phyloP scores from a whole-genome alignment of 129 eudicot genomes.

The Escallonia rubra region DNA sequence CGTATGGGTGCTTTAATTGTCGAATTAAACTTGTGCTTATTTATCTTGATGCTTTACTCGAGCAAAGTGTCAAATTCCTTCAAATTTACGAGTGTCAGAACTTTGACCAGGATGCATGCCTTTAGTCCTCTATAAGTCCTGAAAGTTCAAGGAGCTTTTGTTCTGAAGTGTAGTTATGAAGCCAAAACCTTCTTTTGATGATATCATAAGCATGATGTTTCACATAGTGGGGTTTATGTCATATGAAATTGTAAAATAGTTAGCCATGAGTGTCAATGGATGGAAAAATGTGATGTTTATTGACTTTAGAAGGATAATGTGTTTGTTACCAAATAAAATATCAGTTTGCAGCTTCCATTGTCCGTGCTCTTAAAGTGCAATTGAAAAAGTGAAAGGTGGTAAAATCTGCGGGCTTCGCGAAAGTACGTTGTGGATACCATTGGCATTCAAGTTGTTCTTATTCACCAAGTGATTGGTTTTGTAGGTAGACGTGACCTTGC shows the following conservation, averaged over 20 bases:
- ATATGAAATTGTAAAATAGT: too few species aligned
- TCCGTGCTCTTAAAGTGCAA: too few species aligned
- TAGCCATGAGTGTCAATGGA: too few species aligned
- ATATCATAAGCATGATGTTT: too few species aligned
- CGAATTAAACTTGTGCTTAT: not conserved
- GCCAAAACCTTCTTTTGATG: too few species aligned
- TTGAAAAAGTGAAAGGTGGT: not conserved
- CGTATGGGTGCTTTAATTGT: not conserved
- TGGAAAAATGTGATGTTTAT: too few species aligned
- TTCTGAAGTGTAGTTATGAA: not conserved
- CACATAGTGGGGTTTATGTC: too few species aligned
- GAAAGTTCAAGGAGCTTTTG: not conserved
- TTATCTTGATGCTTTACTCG: not conserved
- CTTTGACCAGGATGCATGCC: not conserved
- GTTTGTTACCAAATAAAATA: too few species aligned
- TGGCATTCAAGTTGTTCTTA: not conserved
- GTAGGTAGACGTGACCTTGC: slow-evolving; percentile 93
- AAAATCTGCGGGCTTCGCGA: not conserved
- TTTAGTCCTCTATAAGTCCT: not conserved
- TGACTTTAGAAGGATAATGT: too few species aligned
- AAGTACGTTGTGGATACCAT: not conserved
- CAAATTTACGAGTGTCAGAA: not conserved
- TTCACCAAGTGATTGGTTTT: not conserved
- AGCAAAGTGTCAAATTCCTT: not conserved
- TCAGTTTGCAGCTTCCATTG: too few species aligned